Conservation (phyloP, 2,329 filamentous ascomycete species). For the Alternaria tenuissima region DNA sequence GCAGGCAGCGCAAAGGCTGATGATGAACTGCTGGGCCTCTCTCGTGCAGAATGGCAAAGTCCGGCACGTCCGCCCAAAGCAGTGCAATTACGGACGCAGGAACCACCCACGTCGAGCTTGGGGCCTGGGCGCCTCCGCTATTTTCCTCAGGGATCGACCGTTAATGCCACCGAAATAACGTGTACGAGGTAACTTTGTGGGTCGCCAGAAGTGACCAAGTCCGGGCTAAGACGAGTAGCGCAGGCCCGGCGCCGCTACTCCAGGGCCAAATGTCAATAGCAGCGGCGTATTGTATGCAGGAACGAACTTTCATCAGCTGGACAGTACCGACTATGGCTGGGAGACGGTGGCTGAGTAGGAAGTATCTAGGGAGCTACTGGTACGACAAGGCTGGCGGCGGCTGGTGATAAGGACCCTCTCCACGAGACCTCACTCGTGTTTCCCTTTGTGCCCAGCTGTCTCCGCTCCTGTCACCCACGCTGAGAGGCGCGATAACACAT, state of each 20-base stretch:
- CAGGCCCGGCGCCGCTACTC: background rate
- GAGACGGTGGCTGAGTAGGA: background rate
- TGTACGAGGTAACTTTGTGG: constrained; percentile 32
- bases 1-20: constrained; percentile 13
- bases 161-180: constrained; percentile 32
- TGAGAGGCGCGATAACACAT: constrained; percentile 7
- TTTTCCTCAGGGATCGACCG: constrained; percentile 18
- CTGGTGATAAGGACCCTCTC: background rate
- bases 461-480: background rate
- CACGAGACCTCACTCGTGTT: background rate
- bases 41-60: constrained; percentile 13
- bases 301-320: background rate
- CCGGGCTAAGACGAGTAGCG: constrained; percentile 19
- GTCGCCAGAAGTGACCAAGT: background rate
- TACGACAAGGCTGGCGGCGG: background rate
- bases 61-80: constrained; percentile 20
- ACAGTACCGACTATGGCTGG: background rate
- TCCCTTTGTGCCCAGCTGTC: background rate
- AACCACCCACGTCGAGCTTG: constrained; percentile 21
- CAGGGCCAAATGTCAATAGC: background rate
- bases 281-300: constrained; percentile 2
- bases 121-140: constrained; percentile 16
- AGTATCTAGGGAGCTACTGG: background rate
- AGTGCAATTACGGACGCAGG: constrained; percentile 18
- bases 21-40: constrained; percentile 21